These are phyloP conservation scores for Metschnikowia cerradonensis DNA, from an alignment of 805 yeast species.

Conservation along the genomic window DNA sequence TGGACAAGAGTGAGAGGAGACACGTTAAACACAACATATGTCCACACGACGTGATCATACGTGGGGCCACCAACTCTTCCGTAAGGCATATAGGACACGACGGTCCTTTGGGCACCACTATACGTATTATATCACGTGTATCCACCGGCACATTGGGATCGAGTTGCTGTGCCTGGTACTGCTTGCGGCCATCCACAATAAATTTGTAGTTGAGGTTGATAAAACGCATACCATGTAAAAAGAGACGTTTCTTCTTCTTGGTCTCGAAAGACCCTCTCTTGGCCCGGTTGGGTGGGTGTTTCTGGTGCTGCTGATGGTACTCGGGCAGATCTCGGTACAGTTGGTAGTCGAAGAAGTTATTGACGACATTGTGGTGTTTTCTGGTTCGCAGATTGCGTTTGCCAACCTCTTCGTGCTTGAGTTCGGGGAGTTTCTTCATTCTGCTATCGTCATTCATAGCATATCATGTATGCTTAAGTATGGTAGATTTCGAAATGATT, in stretches of 20 bases:
- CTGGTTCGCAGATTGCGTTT: conserved; percentile 2
- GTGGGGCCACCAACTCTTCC: conserved; percentile 82
- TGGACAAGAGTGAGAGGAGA: conserved; percentile 63
- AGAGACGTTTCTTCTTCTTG: conserved; percentile 26
- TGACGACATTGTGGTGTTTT: conserved; percentile 41
- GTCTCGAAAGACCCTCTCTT: conserved; percentile 1
- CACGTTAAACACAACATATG: conserved; percentile 88
- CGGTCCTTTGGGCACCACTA: conserved; percentile 69
- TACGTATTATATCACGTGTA: conserved; percentile 58
- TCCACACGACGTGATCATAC: conserved; percentile 90
- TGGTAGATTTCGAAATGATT: too few species aligned
- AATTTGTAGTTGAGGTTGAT: conserved; percentile 84
- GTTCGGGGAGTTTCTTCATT: not conserved
- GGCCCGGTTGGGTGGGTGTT: conserved; percentile 6
- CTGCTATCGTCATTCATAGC: not conserved
- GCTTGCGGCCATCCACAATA: conserved; percentile 62
- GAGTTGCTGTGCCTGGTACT: conserved; percentile 51
- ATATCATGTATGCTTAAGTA: not conserved
- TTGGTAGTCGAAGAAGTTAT: conserved; percentile 61
- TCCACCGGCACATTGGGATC: conserved; percentile 78
- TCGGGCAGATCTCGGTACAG: conserved; percentile 39
- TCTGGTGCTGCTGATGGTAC: conserved; percentile 22
- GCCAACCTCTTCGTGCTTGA: conserved; percentile 1
- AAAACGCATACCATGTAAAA: conserved; percentile 59
- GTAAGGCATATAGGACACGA: conserved; percentile 90